phyloP scores from a whole-genome alignment of 2,329 filamentous ascomycete genomes.

The Monilinia aucupariae region DNA sequence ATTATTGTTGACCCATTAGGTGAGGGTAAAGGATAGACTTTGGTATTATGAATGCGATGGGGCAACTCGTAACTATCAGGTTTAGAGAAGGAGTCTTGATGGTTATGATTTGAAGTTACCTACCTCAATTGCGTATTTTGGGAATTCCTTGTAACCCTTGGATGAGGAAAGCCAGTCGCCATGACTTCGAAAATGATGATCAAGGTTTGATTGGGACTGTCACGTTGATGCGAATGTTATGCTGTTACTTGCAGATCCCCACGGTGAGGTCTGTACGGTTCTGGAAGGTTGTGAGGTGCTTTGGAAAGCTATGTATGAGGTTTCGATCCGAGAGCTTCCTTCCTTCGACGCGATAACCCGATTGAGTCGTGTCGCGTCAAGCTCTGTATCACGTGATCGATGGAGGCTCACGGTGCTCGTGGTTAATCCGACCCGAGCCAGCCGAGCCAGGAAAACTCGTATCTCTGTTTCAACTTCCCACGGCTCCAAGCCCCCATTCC shows the following conservation, averaged over 20 bases:
- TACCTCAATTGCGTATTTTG: conserved; percentile 33
- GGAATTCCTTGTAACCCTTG: conserved; percentile 27
- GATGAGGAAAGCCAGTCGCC: conserved; percentile 22
- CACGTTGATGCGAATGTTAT: neutral
- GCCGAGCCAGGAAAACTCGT: too few species aligned
- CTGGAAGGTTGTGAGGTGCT: neutral
- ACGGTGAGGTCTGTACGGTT: neutral
- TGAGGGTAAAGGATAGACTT: conserved; percentile 56
- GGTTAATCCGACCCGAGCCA: neutral
- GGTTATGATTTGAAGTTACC: conserved; percentile 16
- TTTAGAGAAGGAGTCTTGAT: neutral
- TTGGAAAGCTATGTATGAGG: neutral
- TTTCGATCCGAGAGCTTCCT: neutral
- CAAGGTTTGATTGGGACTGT: neutral
- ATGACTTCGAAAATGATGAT: conserved; percentile 17
- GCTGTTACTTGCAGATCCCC: too few species aligned
- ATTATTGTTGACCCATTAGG: conserved; percentile 59
- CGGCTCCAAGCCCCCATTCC: neutral
- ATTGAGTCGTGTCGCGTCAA: neutral
- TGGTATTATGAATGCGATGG: conserved; percentile 53
- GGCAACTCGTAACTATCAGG: conserved; percentile 51
- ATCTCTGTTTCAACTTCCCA: too few species aligned
- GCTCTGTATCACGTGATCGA: neutral
- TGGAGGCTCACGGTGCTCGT: neutral
- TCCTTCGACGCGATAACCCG: neutral